Percentiles rank a stretch among this genome's conserved stretches.
phyloP scores from a whole-genome alignment of 2,329 filamentous ascomycete genomes.

The Thermochaetoides dissita region DNA sequence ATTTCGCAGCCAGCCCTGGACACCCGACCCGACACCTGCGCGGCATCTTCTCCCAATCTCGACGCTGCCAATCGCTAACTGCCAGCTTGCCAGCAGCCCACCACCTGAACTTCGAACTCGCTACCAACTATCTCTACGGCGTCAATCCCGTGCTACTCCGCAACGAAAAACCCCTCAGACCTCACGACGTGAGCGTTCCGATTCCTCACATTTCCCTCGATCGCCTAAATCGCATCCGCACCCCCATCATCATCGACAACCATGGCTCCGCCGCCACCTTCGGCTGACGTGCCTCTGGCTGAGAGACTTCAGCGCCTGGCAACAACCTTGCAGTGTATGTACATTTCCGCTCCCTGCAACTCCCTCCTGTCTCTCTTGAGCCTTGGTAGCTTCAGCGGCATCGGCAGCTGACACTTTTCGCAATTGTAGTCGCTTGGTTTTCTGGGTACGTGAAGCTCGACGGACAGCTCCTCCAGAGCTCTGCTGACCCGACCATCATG shows the following conservation, averaged over 20 bases:
- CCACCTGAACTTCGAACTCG: too few species aligned
- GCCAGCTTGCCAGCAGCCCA: too few species aligned
- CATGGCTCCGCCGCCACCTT: slow-evolving; percentile 61
- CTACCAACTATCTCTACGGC: too few species aligned
- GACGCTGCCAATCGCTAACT: too few species aligned
- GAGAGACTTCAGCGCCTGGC: slow-evolving; percentile 66
- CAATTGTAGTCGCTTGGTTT: slow-evolving; percentile 57
- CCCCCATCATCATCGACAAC: not conserved
- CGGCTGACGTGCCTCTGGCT: slow-evolving; percentile 52
- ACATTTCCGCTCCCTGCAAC: slow-evolving; percentile 9
- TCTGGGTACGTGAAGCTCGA: slow-evolving; percentile 48
- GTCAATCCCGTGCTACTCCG: too few species aligned
- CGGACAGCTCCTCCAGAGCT: not conserved
- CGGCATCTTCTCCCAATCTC: too few species aligned
- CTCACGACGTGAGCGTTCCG: too few species aligned
- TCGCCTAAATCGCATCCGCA: too few species aligned
- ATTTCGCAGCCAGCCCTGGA: not conserved
- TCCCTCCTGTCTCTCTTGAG: too few species aligned
- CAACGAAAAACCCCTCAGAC: too few species aligned
- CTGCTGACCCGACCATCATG: slow-evolving; percentile 5
- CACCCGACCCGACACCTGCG: slow-evolving; percentile 1
- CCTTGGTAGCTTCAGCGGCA: too few species aligned
- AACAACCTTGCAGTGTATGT: slow-evolving; percentile 80
- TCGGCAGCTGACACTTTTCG: slow-evolving; percentile 22
- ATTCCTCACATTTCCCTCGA: too few species aligned